phyloP scores from a whole-genome alignment of 805 yeast genomes.

The Candida sanyiensis region DNA sequence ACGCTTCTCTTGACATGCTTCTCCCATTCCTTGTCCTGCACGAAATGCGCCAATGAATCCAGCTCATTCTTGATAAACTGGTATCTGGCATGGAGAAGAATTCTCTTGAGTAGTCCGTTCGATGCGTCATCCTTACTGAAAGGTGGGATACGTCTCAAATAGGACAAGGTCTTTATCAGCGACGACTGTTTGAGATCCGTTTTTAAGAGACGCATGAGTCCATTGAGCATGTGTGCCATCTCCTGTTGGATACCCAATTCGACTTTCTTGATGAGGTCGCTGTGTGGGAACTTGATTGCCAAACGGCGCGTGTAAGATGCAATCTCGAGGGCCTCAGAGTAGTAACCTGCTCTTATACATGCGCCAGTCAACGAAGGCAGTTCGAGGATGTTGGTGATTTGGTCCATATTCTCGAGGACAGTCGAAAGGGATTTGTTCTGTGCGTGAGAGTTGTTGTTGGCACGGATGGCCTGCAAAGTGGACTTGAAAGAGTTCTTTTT shows the following conservation, averaged over 20 bases:
- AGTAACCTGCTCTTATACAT: constrained; percentile 83
- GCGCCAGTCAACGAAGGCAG: constrained; percentile 76
- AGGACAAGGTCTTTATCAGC: constrained; percentile 70
- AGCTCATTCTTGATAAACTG: constrained; percentile 62
- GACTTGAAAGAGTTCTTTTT: constrained; percentile 9
- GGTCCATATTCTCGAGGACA: constrained; percentile 58
- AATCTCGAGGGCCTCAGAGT: constrained; percentile 83
- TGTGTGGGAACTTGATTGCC: constrained; percentile 59
- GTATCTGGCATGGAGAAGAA: constrained; percentile 63
- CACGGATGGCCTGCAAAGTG: constrained; percentile 3
- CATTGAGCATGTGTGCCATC: constrained; percentile 60
- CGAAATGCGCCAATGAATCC: constrained; percentile 49
- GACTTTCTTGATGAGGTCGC: constrained; percentile 45
- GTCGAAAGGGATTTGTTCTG: constrained; percentile 26
- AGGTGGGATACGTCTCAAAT: constrained; percentile 62
- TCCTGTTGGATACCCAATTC: constrained; percentile 49
- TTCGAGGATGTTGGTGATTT: constrained; percentile 72
- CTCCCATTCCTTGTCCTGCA: constrained; percentile 44
- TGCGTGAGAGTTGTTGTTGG: not conserved
- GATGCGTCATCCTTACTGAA: constrained; percentile 29
- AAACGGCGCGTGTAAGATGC: constrained; percentile 69
- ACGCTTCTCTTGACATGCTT: constrained; percentile 71
- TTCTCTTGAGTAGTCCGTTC: constrained; percentile 39
- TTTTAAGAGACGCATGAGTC: constrained; percentile 59
- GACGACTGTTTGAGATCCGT: constrained; percentile 78